These are phyloP conservation scores for Aspergillus sp. DNA, from an alignment of 2,329 filamentous ascomycete genomes.

Conservation along the genomic window DNA sequence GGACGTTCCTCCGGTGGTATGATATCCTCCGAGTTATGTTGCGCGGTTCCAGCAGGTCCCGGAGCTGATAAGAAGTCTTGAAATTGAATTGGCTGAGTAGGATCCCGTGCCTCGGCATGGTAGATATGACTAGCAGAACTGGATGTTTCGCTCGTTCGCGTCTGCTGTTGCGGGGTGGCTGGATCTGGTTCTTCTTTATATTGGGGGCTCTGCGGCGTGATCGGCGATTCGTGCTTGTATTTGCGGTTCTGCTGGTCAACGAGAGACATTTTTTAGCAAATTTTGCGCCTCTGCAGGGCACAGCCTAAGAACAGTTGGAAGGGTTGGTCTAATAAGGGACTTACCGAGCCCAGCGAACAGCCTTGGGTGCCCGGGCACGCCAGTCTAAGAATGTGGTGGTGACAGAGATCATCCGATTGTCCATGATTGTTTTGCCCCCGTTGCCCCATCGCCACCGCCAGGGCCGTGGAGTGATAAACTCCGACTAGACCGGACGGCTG, in stretches of 20 bases:
- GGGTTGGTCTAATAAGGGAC: neutral
- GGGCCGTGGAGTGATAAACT: slow-evolving; percentile 10
- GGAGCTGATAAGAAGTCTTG: neutral
- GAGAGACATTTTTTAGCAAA: slow-evolving; percentile 8
- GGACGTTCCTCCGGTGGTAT: neutral
- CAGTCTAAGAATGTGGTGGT: slow-evolving; percentile 1
- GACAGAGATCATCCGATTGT: neutral
- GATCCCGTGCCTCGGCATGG: neutral
- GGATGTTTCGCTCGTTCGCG: no score
- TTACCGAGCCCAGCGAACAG: slow-evolving; percentile 4
- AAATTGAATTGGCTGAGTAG: neutral
- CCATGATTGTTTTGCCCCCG: slow-evolving; percentile 7
- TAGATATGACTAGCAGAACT: no score
- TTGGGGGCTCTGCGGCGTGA: neutral
- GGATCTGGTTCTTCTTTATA: neutral
- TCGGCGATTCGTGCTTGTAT: neutral
- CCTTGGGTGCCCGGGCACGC: slow-evolving; percentile 8
- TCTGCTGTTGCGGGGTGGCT: neutral
- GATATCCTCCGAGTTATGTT: neutral
- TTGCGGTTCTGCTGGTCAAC: slow-evolving; percentile 1
- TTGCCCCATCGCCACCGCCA: slow-evolving; percentile 2
- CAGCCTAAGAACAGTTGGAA: neutral
- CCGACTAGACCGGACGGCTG: neutral
- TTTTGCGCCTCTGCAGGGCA: neutral
- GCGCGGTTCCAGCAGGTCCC: neutral